Evolutionary conservation across 2,329 filamentous ascomycete genomes (phyloP), one percentile per base, ranked within the genome.

Genomic region (Paraphoma sp.): DNA sequence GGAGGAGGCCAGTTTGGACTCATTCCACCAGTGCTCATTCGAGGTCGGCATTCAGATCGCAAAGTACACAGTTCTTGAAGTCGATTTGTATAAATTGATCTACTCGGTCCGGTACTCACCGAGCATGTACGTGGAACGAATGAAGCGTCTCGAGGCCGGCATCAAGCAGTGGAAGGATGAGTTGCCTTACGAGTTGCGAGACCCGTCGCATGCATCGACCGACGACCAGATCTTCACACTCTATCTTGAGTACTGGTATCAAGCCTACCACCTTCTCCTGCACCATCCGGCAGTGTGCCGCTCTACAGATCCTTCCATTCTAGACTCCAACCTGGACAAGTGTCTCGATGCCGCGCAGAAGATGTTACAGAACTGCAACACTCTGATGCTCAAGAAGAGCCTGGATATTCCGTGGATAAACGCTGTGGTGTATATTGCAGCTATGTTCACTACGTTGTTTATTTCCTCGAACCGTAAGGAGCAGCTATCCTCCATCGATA

Each of bases 381-480:
- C 86, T 51, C 76, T 93, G 46, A 84, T 86, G 55, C 83, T 82
- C 63, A 80, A 87, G 54, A 90, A 89, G 68, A 87, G 86, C 44
- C 78, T 93, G 4, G 91, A 94, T 68, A 91, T 89, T 1, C 92
- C 90, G 1, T 93, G 90, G 89, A 90, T 91, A 65, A 88, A 89
- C 46, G 83, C 87, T 47, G 88, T 90, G 0, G 84, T 91, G 6
- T 92, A 91, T 68, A 82, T 91, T 11, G 86, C 89, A 43, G 89
- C 89, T 28, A 87, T 91, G 54, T 91, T 92, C 65, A 90, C 89
- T 0, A 87, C 85, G 12, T 78, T 94, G 0, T 91, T 90, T 45
- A 85, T 86, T 1, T 84, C 88, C 53, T 91, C 87, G 80, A 85
- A 92, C 69, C 84, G 88, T 46, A 82, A 88, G 30, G 84, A 86